phyloP scores from a whole-genome alignment of 495 filamentous ascomycete genomes.

The Annulohypoxylon bovei region DNA sequence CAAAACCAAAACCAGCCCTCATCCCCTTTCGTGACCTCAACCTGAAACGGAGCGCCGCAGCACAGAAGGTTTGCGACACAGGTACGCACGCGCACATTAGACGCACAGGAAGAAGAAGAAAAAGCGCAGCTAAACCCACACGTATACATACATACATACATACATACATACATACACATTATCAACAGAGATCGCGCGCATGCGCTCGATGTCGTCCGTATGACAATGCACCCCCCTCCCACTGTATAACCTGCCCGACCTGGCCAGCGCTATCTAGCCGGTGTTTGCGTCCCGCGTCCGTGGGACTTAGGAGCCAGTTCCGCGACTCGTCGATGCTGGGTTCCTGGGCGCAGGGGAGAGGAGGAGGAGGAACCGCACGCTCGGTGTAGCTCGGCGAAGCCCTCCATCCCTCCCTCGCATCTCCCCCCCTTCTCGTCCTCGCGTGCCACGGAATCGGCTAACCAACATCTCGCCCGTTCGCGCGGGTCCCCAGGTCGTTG shows the following conservation, averaged over 20 bases:
- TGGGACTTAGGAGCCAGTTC: constrained; percentile 7
- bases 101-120: no score
- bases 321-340: not conserved
- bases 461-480: constrained; percentile 21
- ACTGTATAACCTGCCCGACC: not conserved
- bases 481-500: constrained; percentile 29
- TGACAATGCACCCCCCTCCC: constrained; percentile 13
- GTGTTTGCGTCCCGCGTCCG: constrained; percentile 9
- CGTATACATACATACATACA: not conserved
- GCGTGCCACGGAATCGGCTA: constrained; percentile 16
- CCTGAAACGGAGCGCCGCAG: constrained; percentile 38
- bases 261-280: not conserved
- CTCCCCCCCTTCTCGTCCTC: not conserved
- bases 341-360: no score
- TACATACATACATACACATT: not conserved
- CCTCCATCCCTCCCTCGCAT: not conserved
- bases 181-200: constrained; percentile 27
- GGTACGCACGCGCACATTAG: not conserved
- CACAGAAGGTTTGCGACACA: constrained; percentile 30
- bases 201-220: constrained; percentile 25
- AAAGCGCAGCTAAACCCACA: constrained; percentile 2
- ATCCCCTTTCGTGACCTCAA: constrained; percentile 31
- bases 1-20: not conserved
- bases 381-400: constrained; percentile 16
- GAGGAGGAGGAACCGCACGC: constrained; percentile 2